phyloP scores from a whole-genome alignment of 2,329 filamentous ascomycete genomes.

The Zalaria sp. region DNA sequence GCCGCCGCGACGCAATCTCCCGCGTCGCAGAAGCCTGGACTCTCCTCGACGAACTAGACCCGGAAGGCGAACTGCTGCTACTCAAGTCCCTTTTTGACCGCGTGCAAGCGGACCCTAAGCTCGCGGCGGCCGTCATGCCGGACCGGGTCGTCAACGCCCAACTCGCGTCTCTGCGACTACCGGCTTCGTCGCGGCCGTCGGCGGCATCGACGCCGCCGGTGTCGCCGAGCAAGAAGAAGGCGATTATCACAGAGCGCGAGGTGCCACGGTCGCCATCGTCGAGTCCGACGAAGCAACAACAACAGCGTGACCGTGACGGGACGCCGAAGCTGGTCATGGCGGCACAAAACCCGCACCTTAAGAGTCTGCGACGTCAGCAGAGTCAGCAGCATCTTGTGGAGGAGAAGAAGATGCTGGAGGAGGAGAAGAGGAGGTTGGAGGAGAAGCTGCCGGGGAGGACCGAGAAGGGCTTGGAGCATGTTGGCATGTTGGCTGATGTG shows the following conservation, averaged over 20 bases:
- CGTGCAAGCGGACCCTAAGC: constrained; percentile 54
- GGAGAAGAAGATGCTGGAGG: constrained; percentile 20
- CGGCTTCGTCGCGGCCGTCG: constrained; percentile 2
- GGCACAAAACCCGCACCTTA: constrained; percentile 73
- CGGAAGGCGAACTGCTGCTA: constrained; percentile 78
- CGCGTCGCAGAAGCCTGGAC: constrained; percentile 76
- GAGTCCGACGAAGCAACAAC: constrained; percentile 1
- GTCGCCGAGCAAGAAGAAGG: constrained; percentile 5
- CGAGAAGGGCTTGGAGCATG: constrained; percentile 76
- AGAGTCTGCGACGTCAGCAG: constrained; percentile 46
- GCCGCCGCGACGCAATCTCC: constrained; percentile 74
- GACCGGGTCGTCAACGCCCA: constrained; percentile 19
- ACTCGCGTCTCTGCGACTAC: constrained; percentile 16
- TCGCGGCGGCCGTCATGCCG: constrained; percentile 34
- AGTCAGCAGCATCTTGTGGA: constrained; percentile 3
- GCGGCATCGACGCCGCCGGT: constrained; percentile 5
- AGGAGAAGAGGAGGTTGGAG: constrained; percentile 32
- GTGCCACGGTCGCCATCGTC: constrained; percentile 2
- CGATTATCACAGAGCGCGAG: constrained; percentile 2
- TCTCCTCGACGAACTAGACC: constrained; percentile 71
- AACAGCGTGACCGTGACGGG: constrained; percentile 24
- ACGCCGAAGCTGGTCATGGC: constrained; percentile 58
- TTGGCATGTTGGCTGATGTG: constrained; percentile 75
- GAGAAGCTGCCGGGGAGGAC: constrained; percentile 43
- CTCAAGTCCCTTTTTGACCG: constrained; percentile 64